A percentile compares a stretch with the other conserved stretches of the same genome.
phyloP scores from a whole-genome alignment of 306 rosid species.

The Clitoria ternatea region DNA sequence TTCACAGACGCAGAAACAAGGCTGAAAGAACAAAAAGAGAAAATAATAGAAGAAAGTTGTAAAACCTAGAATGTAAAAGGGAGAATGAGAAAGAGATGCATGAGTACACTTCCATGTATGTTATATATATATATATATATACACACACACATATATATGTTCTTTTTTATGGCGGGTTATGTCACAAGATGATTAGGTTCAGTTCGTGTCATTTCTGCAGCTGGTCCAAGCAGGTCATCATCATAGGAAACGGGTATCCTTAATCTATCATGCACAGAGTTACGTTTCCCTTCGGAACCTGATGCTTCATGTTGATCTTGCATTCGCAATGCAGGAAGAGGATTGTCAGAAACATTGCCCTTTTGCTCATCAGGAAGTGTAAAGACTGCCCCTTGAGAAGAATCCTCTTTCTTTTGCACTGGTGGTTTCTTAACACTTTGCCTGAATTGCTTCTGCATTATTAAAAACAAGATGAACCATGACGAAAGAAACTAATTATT shows the following conservation, averaged over 20 bases:
- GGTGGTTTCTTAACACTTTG: slow-evolving; percentile 31
- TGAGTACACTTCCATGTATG: neutral
- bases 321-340: neutral
- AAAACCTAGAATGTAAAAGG: neutral
- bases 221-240: no score
- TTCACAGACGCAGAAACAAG: neutral
- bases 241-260: no score
- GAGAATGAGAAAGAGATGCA: neutral
- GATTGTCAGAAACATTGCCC: slow-evolving; percentile 12
- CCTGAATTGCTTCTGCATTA: slow-evolving; percentile 74
- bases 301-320: slow-evolving; percentile 38
- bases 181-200: neutral
- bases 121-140: no score
- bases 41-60: neutral
- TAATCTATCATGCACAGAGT: no score
- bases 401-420: slow-evolving; percentile 32
- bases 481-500: neutral
- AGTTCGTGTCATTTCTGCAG: no score
- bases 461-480: slow-evolving; percentile 20
- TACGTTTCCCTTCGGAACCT: slow-evolving; percentile 40
- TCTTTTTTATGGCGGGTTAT: no score
- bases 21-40: neutral
- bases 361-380: neutral
- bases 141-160: no score
- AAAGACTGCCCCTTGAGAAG: slow-evolving; percentile 22